Evolutionary conservation across 2,329 filamentous ascomycete genomes (phyloP).

Genomic region (Cladosporium sphaerospermum): DNA sequence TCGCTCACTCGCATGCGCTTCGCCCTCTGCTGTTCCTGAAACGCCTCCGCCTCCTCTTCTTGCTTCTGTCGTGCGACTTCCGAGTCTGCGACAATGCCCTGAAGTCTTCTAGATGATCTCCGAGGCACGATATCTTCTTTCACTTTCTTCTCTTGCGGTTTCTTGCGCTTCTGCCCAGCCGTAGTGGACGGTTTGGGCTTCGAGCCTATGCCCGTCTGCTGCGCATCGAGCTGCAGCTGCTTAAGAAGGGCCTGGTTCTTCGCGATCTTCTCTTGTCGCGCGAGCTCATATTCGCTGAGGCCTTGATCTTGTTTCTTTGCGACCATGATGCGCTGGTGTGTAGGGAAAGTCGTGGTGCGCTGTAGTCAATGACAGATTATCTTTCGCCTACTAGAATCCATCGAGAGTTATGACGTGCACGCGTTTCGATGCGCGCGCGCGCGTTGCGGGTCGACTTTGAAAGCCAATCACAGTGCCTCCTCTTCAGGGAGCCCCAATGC

Average conservation of each 20-base stretch:
- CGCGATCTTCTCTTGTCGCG: conserved; percentile 78
- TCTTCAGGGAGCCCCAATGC: too few relatives aligned
- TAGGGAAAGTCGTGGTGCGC: neutral
- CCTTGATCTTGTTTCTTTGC: conserved; percentile 28
- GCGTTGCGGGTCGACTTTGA: too few relatives aligned
- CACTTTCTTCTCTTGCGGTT: conserved; percentile 38
- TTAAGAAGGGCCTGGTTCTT: conserved; percentile 77
- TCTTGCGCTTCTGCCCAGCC: conserved; percentile 34
- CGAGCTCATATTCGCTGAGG: conserved; percentile 80
- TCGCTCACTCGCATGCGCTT: conserved; percentile 61
- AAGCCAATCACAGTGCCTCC: too few relatives aligned
- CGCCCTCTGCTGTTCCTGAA: conserved; percentile 51
- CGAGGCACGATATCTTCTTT: conserved; percentile 55
- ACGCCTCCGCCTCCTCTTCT: conserved; percentile 55
- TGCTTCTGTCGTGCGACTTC: conserved; percentile 64
- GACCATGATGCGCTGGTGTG: conserved; percentile 8
- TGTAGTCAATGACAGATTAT: neutral
- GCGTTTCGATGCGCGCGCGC: too few relatives aligned
- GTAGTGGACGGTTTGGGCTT: conserved; percentile 41
- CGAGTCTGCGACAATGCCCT: conserved; percentile 59
- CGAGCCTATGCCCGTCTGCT: conserved; percentile 62
- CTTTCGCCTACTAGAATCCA: neutral
- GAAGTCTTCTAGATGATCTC: conserved; percentile 56
- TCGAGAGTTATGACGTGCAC: too few relatives aligned
- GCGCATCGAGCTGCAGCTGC: conserved; percentile 62